Conservation (phyloP, 2,329 filamentous ascomycete species). For the Fusarium austroafricanum region DNA sequence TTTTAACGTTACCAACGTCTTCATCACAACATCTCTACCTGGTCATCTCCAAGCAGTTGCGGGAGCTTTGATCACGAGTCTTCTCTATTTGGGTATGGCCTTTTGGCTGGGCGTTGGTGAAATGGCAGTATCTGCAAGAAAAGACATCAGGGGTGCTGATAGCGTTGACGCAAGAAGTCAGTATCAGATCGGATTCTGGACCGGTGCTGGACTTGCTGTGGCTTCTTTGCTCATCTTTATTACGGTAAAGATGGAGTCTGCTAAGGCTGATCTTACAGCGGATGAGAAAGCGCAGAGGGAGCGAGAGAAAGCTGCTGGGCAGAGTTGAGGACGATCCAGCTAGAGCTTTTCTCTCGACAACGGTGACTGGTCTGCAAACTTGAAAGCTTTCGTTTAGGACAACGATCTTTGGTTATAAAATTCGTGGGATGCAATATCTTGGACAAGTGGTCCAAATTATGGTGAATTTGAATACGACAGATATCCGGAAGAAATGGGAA, state of each 20-base stretch:
- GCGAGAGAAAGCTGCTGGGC: background rate
- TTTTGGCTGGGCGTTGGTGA: constrained; percentile 78
- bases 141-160: constrained; percentile 37
- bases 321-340: rapidly evolving
- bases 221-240: constrained; percentile 65
- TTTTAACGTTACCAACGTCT: constrained; percentile 81
- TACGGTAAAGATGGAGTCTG: constrained; percentile 66
- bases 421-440: background rate
- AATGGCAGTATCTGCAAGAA: constrained; percentile 66
- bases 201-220: constrained; percentile 67
- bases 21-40: constrained; percentile 79
- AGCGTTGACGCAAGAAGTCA: constrained; percentile 60
- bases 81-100: constrained; percentile 78
- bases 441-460: rapidly evolving
- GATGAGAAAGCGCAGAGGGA: constrained; percentile 62
- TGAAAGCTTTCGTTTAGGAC: background rate
- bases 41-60: constrained; percentile 75
- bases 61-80: constrained; percentile 67
- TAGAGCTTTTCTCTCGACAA: rapidly evolving
- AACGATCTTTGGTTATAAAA: rapidly evolving
- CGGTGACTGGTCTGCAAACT: rapidly evolving
- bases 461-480: too few relatives aligned
- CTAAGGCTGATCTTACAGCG: constrained; percentile 66
- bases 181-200: constrained; percentile 76
- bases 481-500: background rate